phyloP scores from a whole-genome alignment of 2,329 filamentous ascomycete genomes.

The Pseudocercospora musae region DNA sequence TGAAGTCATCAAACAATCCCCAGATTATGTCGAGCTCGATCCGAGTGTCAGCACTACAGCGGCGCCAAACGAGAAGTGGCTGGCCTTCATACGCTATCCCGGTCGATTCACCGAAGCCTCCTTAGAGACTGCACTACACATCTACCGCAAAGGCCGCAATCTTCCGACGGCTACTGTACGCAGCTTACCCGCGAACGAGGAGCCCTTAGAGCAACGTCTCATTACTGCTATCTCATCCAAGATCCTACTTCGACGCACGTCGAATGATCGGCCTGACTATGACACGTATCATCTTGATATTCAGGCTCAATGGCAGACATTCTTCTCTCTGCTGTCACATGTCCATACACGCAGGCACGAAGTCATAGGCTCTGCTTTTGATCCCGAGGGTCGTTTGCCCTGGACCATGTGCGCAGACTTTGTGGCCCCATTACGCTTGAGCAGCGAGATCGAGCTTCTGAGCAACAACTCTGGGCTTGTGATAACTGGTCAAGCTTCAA shows the following conservation, averaged over 20 bases:
- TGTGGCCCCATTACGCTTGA: conserved; percentile 73
- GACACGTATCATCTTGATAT: conserved; percentile 69
- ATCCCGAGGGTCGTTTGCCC: conserved; percentile 65
- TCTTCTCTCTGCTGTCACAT: conserved; percentile 81
- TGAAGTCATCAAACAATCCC: conserved; percentile 39
- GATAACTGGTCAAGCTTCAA: background rate
- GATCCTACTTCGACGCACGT: conserved; percentile 60
- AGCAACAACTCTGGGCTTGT: conserved; percentile 58
- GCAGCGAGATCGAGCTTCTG: conserved; percentile 72
- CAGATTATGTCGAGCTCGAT: conserved; percentile 36
- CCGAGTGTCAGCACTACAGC: conserved; percentile 27
- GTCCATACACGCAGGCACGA: conserved; percentile 83
- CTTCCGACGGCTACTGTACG: conserved; percentile 34
- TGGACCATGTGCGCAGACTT: conserved; percentile 85
- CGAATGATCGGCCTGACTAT: conserved; percentile 68
- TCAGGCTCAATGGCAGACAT: conserved; percentile 83
- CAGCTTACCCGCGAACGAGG: conserved; percentile 48
- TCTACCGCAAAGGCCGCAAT: conserved; percentile 68
- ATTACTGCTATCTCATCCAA: conserved; percentile 69
- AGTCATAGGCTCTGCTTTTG: conserved; percentile 72
- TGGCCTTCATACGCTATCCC: conserved; percentile 77
- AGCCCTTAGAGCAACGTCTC: conserved; percentile 70
- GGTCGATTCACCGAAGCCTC: conserved; percentile 76
- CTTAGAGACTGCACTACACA: conserved; percentile 75
- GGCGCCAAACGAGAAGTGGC: conserved; percentile 68